Base-by-base conservation (phyloP, 169 alveolate species). In the Cryptosporidium meleagridis region DNA sequence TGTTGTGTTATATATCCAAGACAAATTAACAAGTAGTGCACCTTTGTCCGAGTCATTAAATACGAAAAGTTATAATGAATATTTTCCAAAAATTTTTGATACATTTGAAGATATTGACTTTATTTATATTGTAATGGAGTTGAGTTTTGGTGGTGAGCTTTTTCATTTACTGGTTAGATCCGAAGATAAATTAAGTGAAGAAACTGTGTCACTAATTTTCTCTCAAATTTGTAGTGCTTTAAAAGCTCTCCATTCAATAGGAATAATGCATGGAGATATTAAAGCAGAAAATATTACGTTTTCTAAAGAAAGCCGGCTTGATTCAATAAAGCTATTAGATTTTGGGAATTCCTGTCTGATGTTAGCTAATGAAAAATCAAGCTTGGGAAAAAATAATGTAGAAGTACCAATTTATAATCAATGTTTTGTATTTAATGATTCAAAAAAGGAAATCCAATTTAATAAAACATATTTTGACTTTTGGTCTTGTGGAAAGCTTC, bases 201-300 rank as follows among this genome's bases (percentile, higher is more conserved):
- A 75, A 65, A 39, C 68, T 48, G 75, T 85, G 31, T 84, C 86
- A 52, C 91, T 86, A 61, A 93, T 87, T 75, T 87, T 93, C 55
- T 84, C 55, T 14, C 94, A 93, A 85, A 70, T 93, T 31, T 53
- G 93, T 45, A 44, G 75, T 44, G 92, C 94, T 14, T n/a, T 93
- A 3, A 48, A 85, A 48, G 59, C 55, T 33, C 71, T 93, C 2
- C 95, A 93, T 70, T 85, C 85, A 44, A 62, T 75, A 35, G 95
- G 95, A 52, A 93, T 93, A 37, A 87, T 71, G 45, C 97, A 93
- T 75, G 93, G 97, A 80, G 97, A 95, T 86, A 92, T 95, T 31
- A 95, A 95, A 55, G 93, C 94, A 0, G 97, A 95, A 91, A 95
- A 95, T 72, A 85, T 95, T 6, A 69, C 93, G 91, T 84, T 95